phyloP scores from a whole-genome alignment of 257 asterid species.

The Scutellaria baicalensis region DNA sequence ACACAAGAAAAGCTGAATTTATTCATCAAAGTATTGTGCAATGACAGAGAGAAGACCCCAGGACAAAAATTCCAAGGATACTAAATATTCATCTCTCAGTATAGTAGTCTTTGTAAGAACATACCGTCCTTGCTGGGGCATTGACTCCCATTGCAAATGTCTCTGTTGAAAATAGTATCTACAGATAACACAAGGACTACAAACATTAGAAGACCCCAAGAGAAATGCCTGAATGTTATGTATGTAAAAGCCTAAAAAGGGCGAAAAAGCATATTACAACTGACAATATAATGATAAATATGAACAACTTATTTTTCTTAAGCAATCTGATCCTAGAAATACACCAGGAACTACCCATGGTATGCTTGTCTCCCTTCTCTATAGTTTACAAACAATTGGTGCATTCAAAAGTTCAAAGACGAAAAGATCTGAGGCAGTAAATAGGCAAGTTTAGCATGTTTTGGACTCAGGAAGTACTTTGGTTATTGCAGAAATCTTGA shows the following conservation, averaged over 20 bases:
- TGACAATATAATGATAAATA: background rate
- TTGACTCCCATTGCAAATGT: constrained; percentile 99
- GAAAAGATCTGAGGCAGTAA: background rate
- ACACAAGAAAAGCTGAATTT: background rate
- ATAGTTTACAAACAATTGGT: background rate
- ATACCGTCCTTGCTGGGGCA: constrained; percentile 98
- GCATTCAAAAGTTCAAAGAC: background rate
- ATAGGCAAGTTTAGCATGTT: background rate
- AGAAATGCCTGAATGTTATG: background rate
- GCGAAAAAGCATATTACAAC: background rate
- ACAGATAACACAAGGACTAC: constrained; percentile 11
- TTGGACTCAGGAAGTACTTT: background rate
- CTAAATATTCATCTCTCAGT: constrained; percentile 3
- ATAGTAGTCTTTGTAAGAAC: constrained; percentile 16
- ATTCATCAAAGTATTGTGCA: background rate
- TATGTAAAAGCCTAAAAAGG: background rate
- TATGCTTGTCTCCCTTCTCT: background rate
- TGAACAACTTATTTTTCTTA: background rate
- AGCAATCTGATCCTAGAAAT: background rate
- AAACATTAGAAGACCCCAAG: constrained; percentile 21
- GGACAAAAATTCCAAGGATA: background rate
- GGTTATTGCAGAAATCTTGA: background rate
- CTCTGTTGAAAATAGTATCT: constrained; percentile 96
- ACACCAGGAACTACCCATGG: background rate
- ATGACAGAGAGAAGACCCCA: too few species aligned